Percentiles rank a stretch among this genome's conserved stretches.
Conservation (phyloP, 2,329 filamentous ascomycete genomes). For the Kalmusia sp. region DNA sequence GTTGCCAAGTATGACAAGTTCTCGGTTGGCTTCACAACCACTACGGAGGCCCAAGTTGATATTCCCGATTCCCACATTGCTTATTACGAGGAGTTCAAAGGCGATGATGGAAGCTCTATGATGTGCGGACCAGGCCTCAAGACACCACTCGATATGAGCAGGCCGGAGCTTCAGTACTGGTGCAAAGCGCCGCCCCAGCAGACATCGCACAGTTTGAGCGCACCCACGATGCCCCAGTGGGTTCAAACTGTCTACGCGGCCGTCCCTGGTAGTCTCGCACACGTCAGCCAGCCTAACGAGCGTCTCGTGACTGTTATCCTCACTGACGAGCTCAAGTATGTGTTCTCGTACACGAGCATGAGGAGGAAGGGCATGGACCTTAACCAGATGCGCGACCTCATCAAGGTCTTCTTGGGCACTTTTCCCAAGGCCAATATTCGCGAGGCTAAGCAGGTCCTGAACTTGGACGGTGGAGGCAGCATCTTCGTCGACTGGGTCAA, state of each 20-base stretch:
- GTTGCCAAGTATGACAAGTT: not conserved
- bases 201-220: not conserved
- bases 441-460: not conserved
- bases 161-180: not conserved
- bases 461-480: slow-evolving; percentile 4
- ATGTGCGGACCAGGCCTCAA: not conserved
- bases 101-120: not conserved
- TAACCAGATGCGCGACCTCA: not conserved
- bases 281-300: not conserved
- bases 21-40: not conserved
- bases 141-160: not conserved
- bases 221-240: not conserved
- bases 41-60: not conserved
- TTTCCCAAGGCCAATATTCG: not conserved
- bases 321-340: not conserved
- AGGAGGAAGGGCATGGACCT: not conserved
- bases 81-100: slow-evolving; percentile 1
- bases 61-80: not conserved
- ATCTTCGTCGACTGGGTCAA: not conserved
- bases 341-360: not conserved
- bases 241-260: not conserved
- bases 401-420: not conserved
- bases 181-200: not conserved
- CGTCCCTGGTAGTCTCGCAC: not conserved
- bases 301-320: slow-evolving; percentile 3